A percentile compares a stretch with the other conserved stretches of the same genome.
phyloP scores from a whole-genome alignment of 1,284 basidiomycete species.

The Neonothopanus nambi region DNA sequence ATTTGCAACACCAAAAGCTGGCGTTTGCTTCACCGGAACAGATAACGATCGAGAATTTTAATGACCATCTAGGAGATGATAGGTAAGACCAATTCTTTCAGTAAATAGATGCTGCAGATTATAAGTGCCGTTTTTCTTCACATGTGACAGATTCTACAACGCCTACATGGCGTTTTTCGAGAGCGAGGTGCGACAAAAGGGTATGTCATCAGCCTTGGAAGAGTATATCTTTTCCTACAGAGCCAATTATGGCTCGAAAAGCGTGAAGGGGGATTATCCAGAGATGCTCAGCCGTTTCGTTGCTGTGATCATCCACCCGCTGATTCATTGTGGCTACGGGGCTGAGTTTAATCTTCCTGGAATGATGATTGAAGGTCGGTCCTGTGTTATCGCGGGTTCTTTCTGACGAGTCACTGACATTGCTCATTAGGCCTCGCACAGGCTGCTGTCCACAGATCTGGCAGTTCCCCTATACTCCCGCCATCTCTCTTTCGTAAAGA shows the following conservation, averaged over 20 bases:
- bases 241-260: conserved; percentile 42
- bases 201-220: conserved; percentile 45
- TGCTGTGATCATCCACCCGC: conserved; percentile 59
- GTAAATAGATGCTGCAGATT: neutral
- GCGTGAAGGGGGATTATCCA: conserved; percentile 37
- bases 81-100: conserved; percentile 47
- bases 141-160: conserved; percentile 48
- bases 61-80: conserved; percentile 49
- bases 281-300: conserved; percentile 64
- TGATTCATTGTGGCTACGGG: conserved; percentile 68
- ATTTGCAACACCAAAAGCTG: conserved; percentile 39
- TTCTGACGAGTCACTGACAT: neutral
- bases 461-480: conserved; percentile 23
- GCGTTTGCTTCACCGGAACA: conserved; percentile 41
- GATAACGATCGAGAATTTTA: conserved; percentile 47
- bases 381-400: neutral
- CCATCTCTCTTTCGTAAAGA: conserved; percentile 15
- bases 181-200: conserved; percentile 39
- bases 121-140: neutral
- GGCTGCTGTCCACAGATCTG: conserved; percentile 37
- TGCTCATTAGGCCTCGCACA: conserved; percentile 42
- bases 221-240: conserved; percentile 57
- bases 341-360: conserved; percentile 64
- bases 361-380: conserved; percentile 61
- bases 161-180: conserved; percentile 62